Conservation (phyloP, 345 rosid species). For the Linum lewisii region DNA sequence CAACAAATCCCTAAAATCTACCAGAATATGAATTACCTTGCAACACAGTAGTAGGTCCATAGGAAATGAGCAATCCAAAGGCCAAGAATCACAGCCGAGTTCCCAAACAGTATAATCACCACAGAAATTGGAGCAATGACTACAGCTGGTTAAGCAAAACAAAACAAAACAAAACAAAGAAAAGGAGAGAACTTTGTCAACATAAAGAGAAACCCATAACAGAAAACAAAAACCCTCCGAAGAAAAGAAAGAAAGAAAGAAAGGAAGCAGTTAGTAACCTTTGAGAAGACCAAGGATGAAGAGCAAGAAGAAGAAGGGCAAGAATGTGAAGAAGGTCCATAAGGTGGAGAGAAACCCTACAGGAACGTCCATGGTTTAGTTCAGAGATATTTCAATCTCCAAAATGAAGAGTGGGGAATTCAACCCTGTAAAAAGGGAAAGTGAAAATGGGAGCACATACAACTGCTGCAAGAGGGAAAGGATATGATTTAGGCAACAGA, state of each 20-base stretch:
- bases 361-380: conserved; percentile 47
- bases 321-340: conserved; percentile 59
- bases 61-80: conserved; percentile 75
- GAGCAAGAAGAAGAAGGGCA: conserved; percentile 63
- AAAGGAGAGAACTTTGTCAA: not conserved
- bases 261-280: conserved; percentile 16
- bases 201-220: not conserved
- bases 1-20: not conserved
- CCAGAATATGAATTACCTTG: conserved; percentile 31
- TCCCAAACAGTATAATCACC: conserved; percentile 39
- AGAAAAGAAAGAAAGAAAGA: not conserved
- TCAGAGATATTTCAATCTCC: no score
- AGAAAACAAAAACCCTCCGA: not conserved
- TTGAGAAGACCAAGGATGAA: conserved; percentile 52
- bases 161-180: no score
- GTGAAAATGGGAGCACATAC: conserved; percentile 2
- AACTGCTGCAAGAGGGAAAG: no score
- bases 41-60: conserved; percentile 69
- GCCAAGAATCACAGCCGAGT: conserved; percentile 54
- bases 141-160: conserved; percentile 28
- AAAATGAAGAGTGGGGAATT: no score
- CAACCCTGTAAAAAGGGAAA: not conserved
- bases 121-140: conserved; percentile 46
- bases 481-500: no score
- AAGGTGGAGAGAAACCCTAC: conserved; percentile 48